Evolutionary conservation across 2,329 filamentous ascomycete genomes (phyloP).

Genomic region (Hymenoscyphus occultus): DNA sequence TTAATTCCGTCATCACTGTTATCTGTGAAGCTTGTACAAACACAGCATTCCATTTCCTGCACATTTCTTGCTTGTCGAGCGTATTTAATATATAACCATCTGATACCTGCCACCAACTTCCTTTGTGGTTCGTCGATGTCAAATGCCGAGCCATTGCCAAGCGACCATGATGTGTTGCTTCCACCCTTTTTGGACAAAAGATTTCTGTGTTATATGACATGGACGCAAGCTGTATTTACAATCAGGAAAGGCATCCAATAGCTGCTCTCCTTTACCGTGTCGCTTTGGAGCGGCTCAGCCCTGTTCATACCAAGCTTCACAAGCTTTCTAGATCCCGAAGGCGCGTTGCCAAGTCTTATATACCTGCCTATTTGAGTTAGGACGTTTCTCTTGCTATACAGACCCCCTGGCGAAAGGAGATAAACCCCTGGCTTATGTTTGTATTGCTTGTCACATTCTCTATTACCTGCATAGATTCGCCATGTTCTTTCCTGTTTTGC

Average conservation of each 20-base stretch:
- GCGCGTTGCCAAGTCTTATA: background rate
- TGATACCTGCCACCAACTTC: background rate
- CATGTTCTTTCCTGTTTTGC: background rate
- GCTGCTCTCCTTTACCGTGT: background rate
- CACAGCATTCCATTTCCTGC: background rate
- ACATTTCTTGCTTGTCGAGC: background rate
- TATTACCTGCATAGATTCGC: background rate
- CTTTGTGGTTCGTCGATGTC: background rate
- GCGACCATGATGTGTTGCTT: background rate
- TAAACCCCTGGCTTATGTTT: background rate
- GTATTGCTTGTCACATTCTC: background rate
- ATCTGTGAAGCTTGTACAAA: background rate
- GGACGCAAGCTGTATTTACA: background rate
- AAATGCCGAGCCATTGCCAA: background rate
- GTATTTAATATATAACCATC: background rate
- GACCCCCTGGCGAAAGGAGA: background rate
- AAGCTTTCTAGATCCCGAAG: background rate
- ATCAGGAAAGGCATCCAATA: background rate
- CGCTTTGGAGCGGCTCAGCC: slow-evolving; percentile 2
- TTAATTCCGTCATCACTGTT: background rate
- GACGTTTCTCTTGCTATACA: background rate
- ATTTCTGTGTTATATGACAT: background rate
- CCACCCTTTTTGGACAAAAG: background rate
- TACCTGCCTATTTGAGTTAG: background rate
- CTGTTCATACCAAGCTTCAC: background rate